These are phyloP conservation scores for Capronia coronata DNA, from an alignment of 2,329 filamentous ascomycete species.

Conservation along the genomic window DNA sequence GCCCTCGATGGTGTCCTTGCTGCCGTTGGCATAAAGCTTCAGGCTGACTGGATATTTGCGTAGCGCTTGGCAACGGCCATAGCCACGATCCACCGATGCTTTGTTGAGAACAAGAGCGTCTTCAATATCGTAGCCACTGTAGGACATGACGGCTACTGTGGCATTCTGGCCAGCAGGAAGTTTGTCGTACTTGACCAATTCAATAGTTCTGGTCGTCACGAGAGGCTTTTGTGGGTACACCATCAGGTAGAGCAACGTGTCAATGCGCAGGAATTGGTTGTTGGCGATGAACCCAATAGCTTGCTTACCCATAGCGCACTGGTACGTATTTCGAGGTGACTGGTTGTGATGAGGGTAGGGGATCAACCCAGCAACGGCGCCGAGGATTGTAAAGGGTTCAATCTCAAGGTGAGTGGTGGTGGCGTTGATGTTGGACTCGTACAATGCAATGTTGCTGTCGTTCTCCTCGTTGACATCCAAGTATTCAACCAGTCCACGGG, in stretches of 20 bases:
- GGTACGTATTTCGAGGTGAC: constrained; percentile 95
- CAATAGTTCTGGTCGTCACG: constrained; percentile 95
- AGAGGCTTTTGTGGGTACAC: constrained; percentile 97
- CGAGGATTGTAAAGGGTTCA: constrained; percentile 93
- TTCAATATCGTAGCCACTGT: constrained; percentile 98
- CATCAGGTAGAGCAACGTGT: constrained; percentile 90
- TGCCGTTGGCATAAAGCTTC: constrained; percentile 80
- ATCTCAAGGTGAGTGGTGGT: constrained; percentile 93
- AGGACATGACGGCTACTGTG: constrained; percentile 98
- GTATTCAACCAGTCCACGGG: constrained; percentile 86
- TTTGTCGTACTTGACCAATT: constrained; percentile 94
- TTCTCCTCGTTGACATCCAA: constrained; percentile 97
- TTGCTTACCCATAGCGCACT: constrained; percentile 99
- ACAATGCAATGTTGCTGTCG: constrained; percentile 85
- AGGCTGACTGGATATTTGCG: constrained; percentile 83
- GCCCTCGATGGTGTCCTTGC: constrained; percentile 54
- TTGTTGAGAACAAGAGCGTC: constrained; percentile 96
- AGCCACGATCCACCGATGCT: constrained; percentile 87
- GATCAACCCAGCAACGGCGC: constrained; percentile 90
- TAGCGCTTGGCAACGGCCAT: constrained; percentile 96
- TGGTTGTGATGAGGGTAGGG: constrained; percentile 99
- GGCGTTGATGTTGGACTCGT: constrained; percentile 74
- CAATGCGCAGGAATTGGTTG: constrained; percentile 95
- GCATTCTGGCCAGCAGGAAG: constrained; percentile 95
- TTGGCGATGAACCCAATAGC: constrained; percentile 97